Evolutionary conservation across 2,329 filamentous ascomycete genomes (phyloP).

Genomic region (Ramularia endophylla): DNA sequence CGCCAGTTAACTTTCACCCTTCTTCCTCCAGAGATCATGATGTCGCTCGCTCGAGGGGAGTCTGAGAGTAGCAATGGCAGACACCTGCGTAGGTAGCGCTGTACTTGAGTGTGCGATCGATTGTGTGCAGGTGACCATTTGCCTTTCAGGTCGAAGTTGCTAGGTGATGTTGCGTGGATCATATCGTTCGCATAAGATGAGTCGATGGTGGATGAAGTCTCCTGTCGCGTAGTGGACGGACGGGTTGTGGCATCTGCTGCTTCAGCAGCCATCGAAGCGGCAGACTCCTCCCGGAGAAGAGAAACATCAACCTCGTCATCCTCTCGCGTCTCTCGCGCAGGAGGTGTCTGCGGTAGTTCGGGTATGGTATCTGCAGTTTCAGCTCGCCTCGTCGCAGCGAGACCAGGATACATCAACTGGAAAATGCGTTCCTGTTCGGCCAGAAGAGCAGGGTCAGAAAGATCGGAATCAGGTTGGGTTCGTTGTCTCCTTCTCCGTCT

Average conservation of each 20-base stretch:
- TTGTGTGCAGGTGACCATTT: slow-evolving; percentile 32
- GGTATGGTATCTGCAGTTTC: slow-evolving; percentile 6
- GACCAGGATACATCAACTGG: slow-evolving; percentile 40
- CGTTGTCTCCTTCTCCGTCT: slow-evolving; percentile 34
- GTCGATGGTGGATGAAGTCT: slow-evolving; percentile 21
- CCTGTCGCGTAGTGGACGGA: slow-evolving; percentile 20
- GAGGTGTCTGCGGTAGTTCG: slow-evolving; percentile 6
- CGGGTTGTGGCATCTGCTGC: slow-evolving; percentile 9
- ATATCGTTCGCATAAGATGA: slow-evolving; percentile 26
- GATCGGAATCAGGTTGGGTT: slow-evolving; percentile 28
- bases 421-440: slow-evolving; percentile 46
- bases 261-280: slow-evolving; percentile 4
- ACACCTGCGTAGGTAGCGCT: slow-evolving; percentile 44
- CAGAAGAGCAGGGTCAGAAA: slow-evolving; percentile 34
- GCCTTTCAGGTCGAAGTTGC: slow-evolving; percentile 27
- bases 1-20: slow-evolving; percentile 41
- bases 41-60: slow-evolving; percentile 40
- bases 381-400: slow-evolving; percentile 25
- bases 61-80: slow-evolving; percentile 40
- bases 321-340: slow-evolving; percentile 21
- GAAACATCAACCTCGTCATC: slow-evolving; percentile 33
- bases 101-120: slow-evolving; percentile 32
- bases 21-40: slow-evolving; percentile 38
- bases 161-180: slow-evolving; percentile 27
- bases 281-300: slow-evolving; percentile 29